These are phyloP conservation scores for Dalbergia cultrata DNA, from an alignment of 306 rosid genomes.

Conservation along the genomic window DNA sequence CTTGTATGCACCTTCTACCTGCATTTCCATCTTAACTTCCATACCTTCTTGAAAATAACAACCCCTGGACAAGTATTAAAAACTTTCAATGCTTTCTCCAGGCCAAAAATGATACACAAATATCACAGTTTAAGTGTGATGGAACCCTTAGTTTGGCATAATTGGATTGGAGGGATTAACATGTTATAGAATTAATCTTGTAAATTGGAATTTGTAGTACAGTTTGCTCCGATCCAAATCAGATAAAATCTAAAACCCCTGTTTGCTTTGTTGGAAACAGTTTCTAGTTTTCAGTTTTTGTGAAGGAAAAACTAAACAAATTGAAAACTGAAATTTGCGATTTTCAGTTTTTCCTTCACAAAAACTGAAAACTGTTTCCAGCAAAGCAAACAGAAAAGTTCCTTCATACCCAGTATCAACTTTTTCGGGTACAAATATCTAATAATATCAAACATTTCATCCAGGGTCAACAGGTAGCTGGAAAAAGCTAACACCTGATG, in stretches of 20 bases:
- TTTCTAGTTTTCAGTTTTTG: too few relatives aligned
- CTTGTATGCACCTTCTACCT: slow-evolving; percentile 71
- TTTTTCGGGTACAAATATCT: too few relatives aligned
- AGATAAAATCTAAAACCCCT: not conserved
- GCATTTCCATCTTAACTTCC: slow-evolving; percentile 75
- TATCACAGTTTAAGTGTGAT: not conserved
- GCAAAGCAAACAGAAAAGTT: too few relatives aligned
- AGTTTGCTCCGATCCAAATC: not conserved
- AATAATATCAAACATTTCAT: too few relatives aligned
- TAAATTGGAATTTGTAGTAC: not conserved
- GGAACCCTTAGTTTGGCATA: not conserved
- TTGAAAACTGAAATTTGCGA: too few relatives aligned
- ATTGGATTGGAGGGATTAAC: not conserved
- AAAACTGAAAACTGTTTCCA: too few relatives aligned
- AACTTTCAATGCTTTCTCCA: slow-evolving; percentile 20
- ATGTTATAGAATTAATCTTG: not conserved
- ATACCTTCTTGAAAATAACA: slow-evolving; percentile 87
- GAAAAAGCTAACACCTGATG: not conserved
- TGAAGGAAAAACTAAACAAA: too few relatives aligned
- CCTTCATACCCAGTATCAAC: not conserved
- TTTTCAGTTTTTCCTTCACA: too few relatives aligned
- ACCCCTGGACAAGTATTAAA: slow-evolving; percentile 59
- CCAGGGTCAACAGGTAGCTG: too few relatives aligned
- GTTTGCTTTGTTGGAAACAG: too few relatives aligned
- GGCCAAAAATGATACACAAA: not conserved